Evolutionary conservation across 1,139 yeast species (phyloP).

Genomic region (Ogataea hybrid): DNA sequence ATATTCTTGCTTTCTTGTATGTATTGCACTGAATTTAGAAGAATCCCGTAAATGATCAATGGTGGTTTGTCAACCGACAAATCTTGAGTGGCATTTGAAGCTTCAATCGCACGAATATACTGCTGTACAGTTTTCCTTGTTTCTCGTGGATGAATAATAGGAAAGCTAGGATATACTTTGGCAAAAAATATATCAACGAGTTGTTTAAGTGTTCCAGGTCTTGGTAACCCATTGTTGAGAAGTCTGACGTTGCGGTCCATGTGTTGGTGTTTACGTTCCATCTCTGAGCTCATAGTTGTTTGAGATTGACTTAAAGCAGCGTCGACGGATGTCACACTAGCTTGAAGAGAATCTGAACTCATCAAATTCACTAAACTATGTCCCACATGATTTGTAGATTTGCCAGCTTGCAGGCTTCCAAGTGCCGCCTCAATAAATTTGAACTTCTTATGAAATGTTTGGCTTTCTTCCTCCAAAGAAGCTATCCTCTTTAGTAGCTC

Average conservation of each 20-base stretch:
- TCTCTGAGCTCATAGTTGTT: background rate
- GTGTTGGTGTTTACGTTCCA: background rate
- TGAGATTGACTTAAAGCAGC: background rate
- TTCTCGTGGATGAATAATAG: background rate
- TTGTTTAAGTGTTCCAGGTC: background rate
- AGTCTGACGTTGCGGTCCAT: background rate
- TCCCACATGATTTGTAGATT: background rate
- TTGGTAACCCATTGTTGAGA: background rate
- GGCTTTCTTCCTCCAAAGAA: constrained; percentile 6
- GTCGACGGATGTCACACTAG: background rate
- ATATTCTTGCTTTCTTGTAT: constrained; percentile 3
- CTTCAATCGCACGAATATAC: background rate
- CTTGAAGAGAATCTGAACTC: background rate
- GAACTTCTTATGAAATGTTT: constrained; percentile 1
- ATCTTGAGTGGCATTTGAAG: background rate
- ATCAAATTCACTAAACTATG: background rate
- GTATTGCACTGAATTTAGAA: constrained; percentile 11
- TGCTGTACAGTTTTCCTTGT: background rate
- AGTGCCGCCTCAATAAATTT: constrained; percentile 1
- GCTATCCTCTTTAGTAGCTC: constrained; percentile 27
- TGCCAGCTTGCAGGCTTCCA: background rate
- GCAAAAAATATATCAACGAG: background rate
- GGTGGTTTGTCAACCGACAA: constrained; percentile 8
- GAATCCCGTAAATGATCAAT: constrained; percentile 9
- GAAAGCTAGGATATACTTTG: background rate